Conservation (phyloP, 805 yeast genomes). For the Yarrowia bubula region DNA sequence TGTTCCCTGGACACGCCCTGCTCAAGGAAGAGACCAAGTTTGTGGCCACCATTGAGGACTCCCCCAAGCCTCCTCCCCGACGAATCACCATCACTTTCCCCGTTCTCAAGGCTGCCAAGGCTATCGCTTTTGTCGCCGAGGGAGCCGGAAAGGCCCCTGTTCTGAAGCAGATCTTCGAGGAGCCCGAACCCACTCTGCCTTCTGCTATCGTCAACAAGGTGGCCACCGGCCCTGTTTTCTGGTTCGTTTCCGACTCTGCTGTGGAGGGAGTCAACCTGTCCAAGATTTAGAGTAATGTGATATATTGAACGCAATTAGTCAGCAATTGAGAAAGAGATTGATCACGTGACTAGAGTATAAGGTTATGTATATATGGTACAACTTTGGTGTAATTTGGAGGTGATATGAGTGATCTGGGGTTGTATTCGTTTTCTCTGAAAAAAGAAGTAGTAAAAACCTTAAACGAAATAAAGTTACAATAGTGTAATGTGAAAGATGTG, state of each 20-base stretch:
- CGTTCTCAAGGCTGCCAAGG: slow-evolving; percentile 52
- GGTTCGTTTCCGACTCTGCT: slow-evolving; percentile 87
- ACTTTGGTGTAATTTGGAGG: too few species aligned
- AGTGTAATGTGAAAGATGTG: not conserved
- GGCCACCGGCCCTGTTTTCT: slow-evolving; percentile 53
- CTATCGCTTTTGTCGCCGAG: slow-evolving; percentile 81
- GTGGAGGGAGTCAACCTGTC: slow-evolving; percentile 52
- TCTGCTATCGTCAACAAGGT: slow-evolving; percentile 69
- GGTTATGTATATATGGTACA: too few species aligned
- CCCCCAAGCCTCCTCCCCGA: slow-evolving; percentile 93
- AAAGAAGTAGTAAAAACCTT: not conserved
- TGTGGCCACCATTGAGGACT: slow-evolving; percentile 69
- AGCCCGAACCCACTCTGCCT: slow-evolving; percentile 49
- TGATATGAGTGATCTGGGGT: too few species aligned
- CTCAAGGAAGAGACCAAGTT: slow-evolving; percentile 51
- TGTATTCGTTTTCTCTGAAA: too few species aligned
- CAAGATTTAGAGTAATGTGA: slow-evolving; percentile 6
- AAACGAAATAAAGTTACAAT: not conserved
- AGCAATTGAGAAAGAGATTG: not conserved
- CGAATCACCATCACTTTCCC: slow-evolving; percentile 88
- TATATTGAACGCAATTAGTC: not conserved
- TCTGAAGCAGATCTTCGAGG: slow-evolving; percentile 64
- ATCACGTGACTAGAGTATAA: too few species aligned
- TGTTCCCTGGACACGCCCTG: slow-evolving; percentile 80
- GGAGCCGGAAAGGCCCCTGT: slow-evolving; percentile 80